phyloP scores from a whole-genome alignment of 192 early-diverging fungal genomes.

The Irineochytrium annulatum region DNA sequence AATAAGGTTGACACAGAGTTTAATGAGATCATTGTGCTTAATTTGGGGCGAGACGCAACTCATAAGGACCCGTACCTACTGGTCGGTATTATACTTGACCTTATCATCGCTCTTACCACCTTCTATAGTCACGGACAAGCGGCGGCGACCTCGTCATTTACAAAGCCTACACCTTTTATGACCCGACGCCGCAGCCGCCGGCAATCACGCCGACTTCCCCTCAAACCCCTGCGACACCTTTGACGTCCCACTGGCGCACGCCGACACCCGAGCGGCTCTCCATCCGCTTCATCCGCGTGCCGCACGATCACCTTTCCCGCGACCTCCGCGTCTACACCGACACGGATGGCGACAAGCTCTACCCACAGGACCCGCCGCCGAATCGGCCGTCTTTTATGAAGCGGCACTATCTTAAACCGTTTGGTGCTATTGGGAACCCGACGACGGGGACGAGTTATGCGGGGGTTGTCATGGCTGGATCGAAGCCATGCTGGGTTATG shows the following conservation, averaged over 20 bases:
- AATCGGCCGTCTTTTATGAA: conserved; percentile 24
- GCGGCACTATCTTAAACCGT: conserved; percentile 31
- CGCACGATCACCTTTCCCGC: conserved; percentile 59
- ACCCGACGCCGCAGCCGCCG: background rate
- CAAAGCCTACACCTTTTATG: background rate
- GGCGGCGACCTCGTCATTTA: conserved; percentile 71
- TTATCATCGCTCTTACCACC: background rate
- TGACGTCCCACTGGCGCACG: background rate
- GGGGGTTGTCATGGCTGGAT: conserved; percentile 72
- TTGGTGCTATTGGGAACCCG: background rate
- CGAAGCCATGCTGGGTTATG: conserved; percentile 72
- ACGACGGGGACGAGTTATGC: conserved; percentile 35
- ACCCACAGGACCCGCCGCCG: conserved; percentile 22
- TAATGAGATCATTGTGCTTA: conserved; percentile 64
- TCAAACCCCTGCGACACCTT: background rate
- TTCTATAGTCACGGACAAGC: conserved; percentile 55
- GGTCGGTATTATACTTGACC: conserved; percentile 42
- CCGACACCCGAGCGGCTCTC: conserved; percentile 51
- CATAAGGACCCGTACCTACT: conserved; percentile 63
- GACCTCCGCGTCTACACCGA: conserved; percentile 38
- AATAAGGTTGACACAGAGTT: conserved; percentile 52
- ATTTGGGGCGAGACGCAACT: conserved; percentile 52
- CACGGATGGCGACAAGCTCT: conserved; percentile 40
- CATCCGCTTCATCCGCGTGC: conserved; percentile 61
- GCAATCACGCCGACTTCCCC: conserved; percentile 2